These are phyloP conservation scores for Allium sativum DNA, from an alignment of 106 monocot genomes.

Conservation along the genomic window DNA sequence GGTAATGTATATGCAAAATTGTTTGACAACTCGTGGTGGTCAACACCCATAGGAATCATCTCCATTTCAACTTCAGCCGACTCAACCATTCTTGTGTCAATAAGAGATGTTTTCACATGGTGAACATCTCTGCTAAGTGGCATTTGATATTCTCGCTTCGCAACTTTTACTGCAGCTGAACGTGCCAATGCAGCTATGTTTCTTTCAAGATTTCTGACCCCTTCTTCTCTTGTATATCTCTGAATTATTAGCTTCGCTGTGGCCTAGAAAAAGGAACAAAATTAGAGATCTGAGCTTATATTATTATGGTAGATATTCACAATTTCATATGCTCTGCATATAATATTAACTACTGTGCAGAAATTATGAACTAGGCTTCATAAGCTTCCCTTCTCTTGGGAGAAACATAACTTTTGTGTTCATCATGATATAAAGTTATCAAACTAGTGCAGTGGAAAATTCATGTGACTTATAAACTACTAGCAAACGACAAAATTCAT, in stretches of 20 bases:
- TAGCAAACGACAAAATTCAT: too few relatives aligned
- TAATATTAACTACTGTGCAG: too few relatives aligned
- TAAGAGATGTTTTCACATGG: constrained; percentile 47
- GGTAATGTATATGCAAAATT: constrained; percentile 31
- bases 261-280: constrained; percentile 25
- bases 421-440: too few relatives aligned
- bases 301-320: too few relatives aligned
- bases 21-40: constrained; percentile 52
- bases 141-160: constrained; percentile 46
- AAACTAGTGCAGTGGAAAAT: too few relatives aligned
- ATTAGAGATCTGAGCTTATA: not conserved
- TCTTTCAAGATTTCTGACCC: constrained; percentile 87
- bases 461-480: too few relatives aligned
- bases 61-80: constrained; percentile 95
- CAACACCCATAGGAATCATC: constrained; percentile 71
- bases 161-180: constrained; percentile 86
- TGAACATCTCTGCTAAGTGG: constrained; percentile 52
- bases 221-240: constrained; percentile 95
- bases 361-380: not conserved
- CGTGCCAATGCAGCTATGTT: constrained; percentile 83
- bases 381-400: not conserved
- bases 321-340: too few relatives aligned
- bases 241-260: constrained; percentile 74
- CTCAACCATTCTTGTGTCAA: constrained; percentile 71
- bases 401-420: too few relatives aligned